Evolutionary conservation across 202 grass and related monocot genomes (phyloP), one percentile per base, ranked within the genome.

Genomic region (Setaria italica): DNA sequence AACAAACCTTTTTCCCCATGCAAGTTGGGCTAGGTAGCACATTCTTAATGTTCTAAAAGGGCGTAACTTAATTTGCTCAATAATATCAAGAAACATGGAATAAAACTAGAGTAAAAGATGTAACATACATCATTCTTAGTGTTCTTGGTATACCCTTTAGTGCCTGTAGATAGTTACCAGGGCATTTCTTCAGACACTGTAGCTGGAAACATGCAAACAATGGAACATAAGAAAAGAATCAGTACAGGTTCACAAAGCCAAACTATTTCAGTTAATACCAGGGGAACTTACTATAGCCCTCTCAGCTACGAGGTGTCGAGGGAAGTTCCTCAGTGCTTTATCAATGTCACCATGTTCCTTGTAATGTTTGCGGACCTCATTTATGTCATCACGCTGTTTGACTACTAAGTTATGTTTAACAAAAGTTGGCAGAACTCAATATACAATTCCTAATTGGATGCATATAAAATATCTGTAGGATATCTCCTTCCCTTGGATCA

Each of bases 401-500:
- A 87, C 32, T 82, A 77, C 48, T 86, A 82, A 97, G 88, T 94
- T 93, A 95, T 86, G 88, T 76, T 74, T 78, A 92, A 95, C 86
- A 87, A 90, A 90, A 49, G 67, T 76, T 81, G 72, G 67, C 35
- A 80, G 35, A 57, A 76, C 29, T 41, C 21, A 81, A 59, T n/a
- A 91, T 49, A 59, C 29, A 70, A 90, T 17, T 86, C 37, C 69
- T 78, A 74, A 53, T n/a, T 86, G 64, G 76, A 81, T 45, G 88
- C 71, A 75, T 70, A 81, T 51, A 85, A 87, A 85, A 65, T 78
- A 80, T 83, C 74, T 88, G 59, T 49, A 99, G 96, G 96, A 99
- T 99, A 99, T 99, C 96, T 94, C 96, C 96, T 91, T 99, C 96
- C 80, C 90, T 99, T 82, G 96, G 93, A 90, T 99, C 93, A 87